Evolutionary conservation across 129 eudicot species (phyloP).

Genomic region (Gnaphalium uliginosum): DNA sequence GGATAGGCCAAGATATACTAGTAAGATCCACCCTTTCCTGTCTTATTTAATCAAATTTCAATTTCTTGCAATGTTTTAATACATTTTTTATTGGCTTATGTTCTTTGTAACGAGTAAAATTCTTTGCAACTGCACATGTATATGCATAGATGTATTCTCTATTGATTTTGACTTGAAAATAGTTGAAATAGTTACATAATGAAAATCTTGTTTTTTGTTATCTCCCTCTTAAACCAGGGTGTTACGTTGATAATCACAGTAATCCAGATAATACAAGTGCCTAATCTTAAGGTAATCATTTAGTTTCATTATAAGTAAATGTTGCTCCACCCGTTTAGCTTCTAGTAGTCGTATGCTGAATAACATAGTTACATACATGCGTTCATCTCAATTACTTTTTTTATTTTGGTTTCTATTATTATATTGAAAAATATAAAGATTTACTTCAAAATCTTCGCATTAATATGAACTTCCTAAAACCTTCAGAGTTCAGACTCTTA

Average conservation of each 20-base stretch:
- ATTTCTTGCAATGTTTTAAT: not conserved
- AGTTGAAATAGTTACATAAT: constrained; percentile 10
- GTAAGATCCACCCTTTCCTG: constrained; percentile 46
- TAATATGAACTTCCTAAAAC: not conserved
- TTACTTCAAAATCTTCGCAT: constrained; percentile 14
- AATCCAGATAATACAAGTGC: constrained; percentile 88
- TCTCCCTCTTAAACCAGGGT: constrained; percentile 56
- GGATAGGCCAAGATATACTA: constrained; percentile 99
- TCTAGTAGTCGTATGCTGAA: not conserved
- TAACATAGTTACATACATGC: not conserved
- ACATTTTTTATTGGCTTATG: not conserved
- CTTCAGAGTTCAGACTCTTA: not conserved
- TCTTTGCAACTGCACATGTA: not conserved
- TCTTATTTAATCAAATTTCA: not conserved
- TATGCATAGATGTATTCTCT: not conserved
- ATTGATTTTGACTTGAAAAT: constrained; percentile 10
- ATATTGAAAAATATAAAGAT: not conserved
- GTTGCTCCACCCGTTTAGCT: constrained; percentile 4
- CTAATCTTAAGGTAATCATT: constrained; percentile 81
- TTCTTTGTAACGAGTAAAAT: not conserved
- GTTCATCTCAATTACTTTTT: not conserved
- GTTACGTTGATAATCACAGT: constrained; percentile 91
- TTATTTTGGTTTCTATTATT: not conserved
- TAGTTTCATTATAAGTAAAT: not conserved
- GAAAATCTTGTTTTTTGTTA: not conserved